Evolutionary conservation across 306 rosid genomes (phyloP), one percentile per base, ranked within the genome.

Genomic region (Lathyrus oleraceus): DNA sequence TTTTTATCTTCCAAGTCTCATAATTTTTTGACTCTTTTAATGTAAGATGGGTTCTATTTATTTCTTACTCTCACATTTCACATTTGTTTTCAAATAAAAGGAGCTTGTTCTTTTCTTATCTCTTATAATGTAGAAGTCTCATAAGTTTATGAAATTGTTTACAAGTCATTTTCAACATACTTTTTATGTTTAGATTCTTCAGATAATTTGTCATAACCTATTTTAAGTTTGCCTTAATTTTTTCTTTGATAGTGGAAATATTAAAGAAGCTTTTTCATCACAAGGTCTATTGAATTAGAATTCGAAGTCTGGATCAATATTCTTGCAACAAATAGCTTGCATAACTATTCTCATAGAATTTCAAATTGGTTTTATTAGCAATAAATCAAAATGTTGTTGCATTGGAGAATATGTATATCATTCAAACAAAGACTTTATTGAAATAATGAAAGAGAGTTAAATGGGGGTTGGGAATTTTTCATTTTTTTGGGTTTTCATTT

Each of bases 11-110:
- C 67, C 51, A 30, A 42, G 71, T 56, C 76, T 15, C 83, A 70
- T 44, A 57, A 42, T 65, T 84, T 75, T 79, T 76, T 76, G 49
- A 15, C 65, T 74, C 78, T 56, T 73, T 16, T 62, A 77, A 67
- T 61, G 52, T 52, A n/a, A 48, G 32, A 69, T 42, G 70, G 71
- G 17, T 72, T 78, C 15, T 70, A 35, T 73, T 53, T 44, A 63
- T 70, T 38, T 16, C 28, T 77, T 69, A 70, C 79, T 32, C 36
- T 44, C 61, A 64, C 81, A 67, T 67, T 82, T 44, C 61, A 64
- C 81, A 67, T 67, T 82, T 59, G 13, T 71, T 75, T 62, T 69
- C 42, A 14, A 14, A 42, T 61, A 28, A 36, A 43, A 65, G 27
- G 61, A 30, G 72, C 60, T 61, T 70, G 70, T 56, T 61, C 6